phyloP scores from a whole-genome alignment of 371 early-diverging fungal genomes.

The Lichtheimia ornata region DNA sequence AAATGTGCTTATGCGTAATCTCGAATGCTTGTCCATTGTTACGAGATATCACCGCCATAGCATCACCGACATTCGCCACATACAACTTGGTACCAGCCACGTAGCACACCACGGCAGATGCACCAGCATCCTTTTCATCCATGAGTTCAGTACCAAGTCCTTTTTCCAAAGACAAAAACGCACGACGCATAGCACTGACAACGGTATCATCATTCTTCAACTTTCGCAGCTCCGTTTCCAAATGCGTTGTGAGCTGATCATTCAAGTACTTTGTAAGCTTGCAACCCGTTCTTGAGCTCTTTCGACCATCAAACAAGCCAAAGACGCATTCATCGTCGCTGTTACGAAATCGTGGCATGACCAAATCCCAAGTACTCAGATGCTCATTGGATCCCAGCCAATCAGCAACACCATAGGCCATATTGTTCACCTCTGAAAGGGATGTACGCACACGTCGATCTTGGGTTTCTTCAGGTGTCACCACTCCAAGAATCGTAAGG shows the following conservation, averaged over 20 bases:
- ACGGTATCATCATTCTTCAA: conserved; percentile 54
- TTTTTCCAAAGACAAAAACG: conserved; percentile 78
- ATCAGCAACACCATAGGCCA: conserved; percentile 90
- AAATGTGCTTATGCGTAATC: conserved; percentile 78
- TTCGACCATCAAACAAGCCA: conserved; percentile 84
- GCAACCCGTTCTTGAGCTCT: conserved; percentile 56
- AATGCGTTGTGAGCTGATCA: conserved; percentile 67
- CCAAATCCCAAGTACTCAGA: conserved; percentile 79
- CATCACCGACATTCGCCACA: conserved; percentile 92
- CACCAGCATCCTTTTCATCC: conserved; percentile 64
- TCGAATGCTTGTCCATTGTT: conserved; percentile 73
- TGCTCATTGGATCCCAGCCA: conserved; percentile 68
- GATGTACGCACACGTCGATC: conserved; percentile 87
- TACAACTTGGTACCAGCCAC: conserved; percentile 80
- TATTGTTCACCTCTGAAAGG: conserved; percentile 75
- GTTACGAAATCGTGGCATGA: conserved; percentile 78
- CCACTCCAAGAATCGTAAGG: conserved; percentile 79
- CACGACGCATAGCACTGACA: conserved; percentile 68
- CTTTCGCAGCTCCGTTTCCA: conserved; percentile 75
- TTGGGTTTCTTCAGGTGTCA: conserved; percentile 80
- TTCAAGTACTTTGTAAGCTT: conserved; percentile 71
- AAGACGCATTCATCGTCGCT: conserved; percentile 87
- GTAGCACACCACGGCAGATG: conserved; percentile 78
- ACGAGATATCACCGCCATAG: conserved; percentile 80
- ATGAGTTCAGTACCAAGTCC: conserved; percentile 60